Evolutionary conservation across 2,329 filamentous ascomycete genomes (phyloP), one percentile per base, ranked within the genome.

Genomic region (Epichloe scottii): DNA sequence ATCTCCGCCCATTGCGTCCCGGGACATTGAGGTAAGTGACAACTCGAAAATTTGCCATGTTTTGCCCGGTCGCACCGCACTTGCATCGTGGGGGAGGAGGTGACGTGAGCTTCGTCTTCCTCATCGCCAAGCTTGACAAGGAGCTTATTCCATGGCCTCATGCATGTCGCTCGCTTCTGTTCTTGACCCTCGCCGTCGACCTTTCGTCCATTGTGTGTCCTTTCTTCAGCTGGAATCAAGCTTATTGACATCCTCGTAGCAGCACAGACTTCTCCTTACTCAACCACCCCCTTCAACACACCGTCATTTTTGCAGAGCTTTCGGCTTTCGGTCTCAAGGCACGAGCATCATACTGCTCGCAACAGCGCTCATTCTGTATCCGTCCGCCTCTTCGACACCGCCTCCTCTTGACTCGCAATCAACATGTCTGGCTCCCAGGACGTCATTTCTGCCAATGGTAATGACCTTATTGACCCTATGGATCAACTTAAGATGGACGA

Each of bases 401-500:
- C 26, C 21, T 15, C 26, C 21, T 15, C 30, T 33, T 39, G 42
- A 33, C 35, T 48, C 14, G 40, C 44, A 49, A 49, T 38, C 50
- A 46, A 41, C 39, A 87, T 87, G 84, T 82, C 83, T 63, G 65
- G 74, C 53, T 65, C 75, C 59, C 82, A 86, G 64, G 79, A 84
- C 56, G 62, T 66, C 54, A 69, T 76, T 51, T 64, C 77, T 56
- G 61, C 76, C 62, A 81, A 78, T 60, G 82, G 81, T 60, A 78
- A 78, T 62, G 78, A 81, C 52, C 67, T 85, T 56, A 63, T 70
- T 55, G 81, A 86, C 50, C 67, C 71, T 54, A 71, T 86, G 67
- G 80, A 85, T 59, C 81, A 82, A 60, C 71, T 87, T 55, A 82
- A 82, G 66, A 66, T 87, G 58, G 76, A 77, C 49, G 84, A 86